Evolutionary conservation across 345 rosid genomes (phyloP).

Genomic region (Raphanus raphanistrum): DNA sequence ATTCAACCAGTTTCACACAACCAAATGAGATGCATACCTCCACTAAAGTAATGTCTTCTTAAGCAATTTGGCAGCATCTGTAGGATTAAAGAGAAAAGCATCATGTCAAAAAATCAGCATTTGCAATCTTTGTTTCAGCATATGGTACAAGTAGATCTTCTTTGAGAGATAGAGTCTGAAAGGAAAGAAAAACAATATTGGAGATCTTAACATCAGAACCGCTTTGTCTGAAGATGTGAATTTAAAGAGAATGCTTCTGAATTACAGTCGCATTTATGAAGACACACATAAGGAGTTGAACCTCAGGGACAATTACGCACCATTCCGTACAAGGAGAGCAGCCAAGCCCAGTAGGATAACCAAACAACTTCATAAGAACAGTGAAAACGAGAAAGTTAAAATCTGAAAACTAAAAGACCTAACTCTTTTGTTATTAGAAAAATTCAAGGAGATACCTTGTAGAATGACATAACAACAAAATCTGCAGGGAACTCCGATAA

Average conservation of each 20-base stretch:
- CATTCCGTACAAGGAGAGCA: slow-evolving; percentile 81
- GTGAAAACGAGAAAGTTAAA: slow-evolving; percentile 26
- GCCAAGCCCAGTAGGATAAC: slow-evolving; percentile 99
- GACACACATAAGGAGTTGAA: slow-evolving; percentile 20
- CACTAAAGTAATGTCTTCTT: slow-evolving; percentile 89
- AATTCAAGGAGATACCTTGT: slow-evolving; percentile 30
- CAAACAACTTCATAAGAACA: slow-evolving; percentile 66
- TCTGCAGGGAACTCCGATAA: slow-evolving; percentile 79
- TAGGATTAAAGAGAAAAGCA: slow-evolving; percentile 14
- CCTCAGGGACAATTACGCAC: slow-evolving; percentile 48
- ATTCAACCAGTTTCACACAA: not conserved
- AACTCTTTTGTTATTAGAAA: slow-evolving; percentile 6
- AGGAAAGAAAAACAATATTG: not conserved
- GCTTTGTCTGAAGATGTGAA: not conserved
- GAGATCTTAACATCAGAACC: slow-evolving; percentile 11
- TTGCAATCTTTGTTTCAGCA: slow-evolving; percentile 4
- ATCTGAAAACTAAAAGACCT: slow-evolving; percentile 9
- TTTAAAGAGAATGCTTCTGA: slow-evolving; percentile 1
- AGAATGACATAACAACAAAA: slow-evolving; percentile 84
- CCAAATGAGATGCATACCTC: slow-evolving; percentile 60
- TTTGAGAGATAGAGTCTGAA: slow-evolving; percentile 14
- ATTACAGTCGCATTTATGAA: slow-evolving; percentile 12
- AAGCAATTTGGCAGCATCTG: slow-evolving; percentile 88
- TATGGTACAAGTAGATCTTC: not conserved
- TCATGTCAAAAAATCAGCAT: slow-evolving; percentile 22